Base-by-base conservation (phyloP, 2,329 filamentous ascomycete genomes). In the Nothopassalora personata region DNA sequence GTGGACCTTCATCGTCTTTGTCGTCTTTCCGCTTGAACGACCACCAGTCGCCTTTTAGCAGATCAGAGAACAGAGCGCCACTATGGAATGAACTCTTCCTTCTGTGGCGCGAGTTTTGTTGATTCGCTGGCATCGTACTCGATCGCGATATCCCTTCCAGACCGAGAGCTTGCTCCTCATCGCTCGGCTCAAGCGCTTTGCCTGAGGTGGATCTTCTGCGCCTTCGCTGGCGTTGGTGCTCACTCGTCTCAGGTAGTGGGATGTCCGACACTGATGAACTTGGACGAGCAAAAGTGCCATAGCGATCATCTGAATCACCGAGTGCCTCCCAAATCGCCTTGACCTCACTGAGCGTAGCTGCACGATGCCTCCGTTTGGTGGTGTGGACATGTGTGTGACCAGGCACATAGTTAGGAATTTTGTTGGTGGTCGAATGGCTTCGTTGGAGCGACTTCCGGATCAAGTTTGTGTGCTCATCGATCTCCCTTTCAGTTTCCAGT, bases 321-420 rank as follows among this genome's bases (percentile, higher is more conserved):
- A 71, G 59, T 8, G 70, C 66, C 30, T 70, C 67, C 71, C 71
- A 72, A 31, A 72, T 72, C 34, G 65, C 61, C 36, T 64, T 63
- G 30, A 72, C 64, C 43, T 72, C 71, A 53, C 66, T 71, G 19
- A 72, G 64, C 2, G 71, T 72, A 3, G 67, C 58, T 9, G 71
- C 71, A 19, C 71, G 64, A 54, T 67, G 70, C 5, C 71, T 65
- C 13, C 64, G 64, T 28, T 60, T 63, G 43, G 56, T 61, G 7
- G 60, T 60, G 46, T 64, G 64, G 18, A 58, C 48, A 34, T 64
- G 59, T 6, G 52, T 34, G 11, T 61, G 57, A 6, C 58, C 58
- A 13, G 57, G 53, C 4, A 54, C 39, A 33, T 54, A 53, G 18
- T 60, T 57, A 3, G 55, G 55, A 7, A 57, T 51, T 30, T 60